These are phyloP conservation scores for Lepidium africanum DNA, from an alignment of 345 rosid genomes.

Conservation along the genomic window DNA sequence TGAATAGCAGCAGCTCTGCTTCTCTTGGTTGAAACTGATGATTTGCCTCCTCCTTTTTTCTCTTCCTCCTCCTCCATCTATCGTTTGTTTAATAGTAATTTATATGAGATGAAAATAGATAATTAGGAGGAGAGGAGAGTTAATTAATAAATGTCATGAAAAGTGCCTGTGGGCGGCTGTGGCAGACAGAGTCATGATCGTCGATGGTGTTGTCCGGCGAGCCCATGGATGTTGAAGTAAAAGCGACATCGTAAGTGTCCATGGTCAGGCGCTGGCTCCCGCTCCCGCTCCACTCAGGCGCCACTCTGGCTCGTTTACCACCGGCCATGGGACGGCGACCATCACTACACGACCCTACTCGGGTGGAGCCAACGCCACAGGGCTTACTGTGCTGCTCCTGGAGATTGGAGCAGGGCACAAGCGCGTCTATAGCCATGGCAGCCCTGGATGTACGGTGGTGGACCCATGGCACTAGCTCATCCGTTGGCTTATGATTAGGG, in stretches of 20 bases:
- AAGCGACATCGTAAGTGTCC: constrained; percentile 43
- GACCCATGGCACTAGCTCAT: constrained; percentile 53
- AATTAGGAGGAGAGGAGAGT: background rate
- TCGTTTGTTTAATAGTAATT: constrained; percentile 14
- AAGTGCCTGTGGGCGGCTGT: constrained; percentile 51
- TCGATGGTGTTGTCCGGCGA: constrained; percentile 38
- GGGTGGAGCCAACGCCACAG: constrained; percentile 43
- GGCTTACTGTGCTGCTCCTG: constrained; percentile 20
- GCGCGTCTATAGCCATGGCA: constrained; percentile 54
- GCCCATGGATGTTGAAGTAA: constrained; percentile 40
- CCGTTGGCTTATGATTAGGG: constrained; percentile 20
- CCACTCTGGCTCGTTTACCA: constrained; percentile 39
- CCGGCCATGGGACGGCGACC: constrained; percentile 33
- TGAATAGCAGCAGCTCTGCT: constrained; percentile 95
- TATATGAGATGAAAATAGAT: background rate
- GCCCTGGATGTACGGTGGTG: constrained; percentile 29
- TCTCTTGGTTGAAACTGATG: constrained; percentile 68
- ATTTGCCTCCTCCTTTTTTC: constrained; percentile 42
- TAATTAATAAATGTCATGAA: background rate
- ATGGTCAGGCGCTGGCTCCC: constrained; percentile 53
- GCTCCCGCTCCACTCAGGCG: constrained; percentile 59
- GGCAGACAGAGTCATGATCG: constrained; percentile 73
- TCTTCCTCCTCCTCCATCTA: constrained; percentile 36
- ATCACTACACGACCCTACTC: constrained; percentile 53
- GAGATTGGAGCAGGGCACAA: constrained; percentile 53